Evolutionary conservation across 495 filamentous ascomycete genomes (phyloP), one percentile per base, ranked within the genome.

Genomic region (Trichoderma virens): DNA sequence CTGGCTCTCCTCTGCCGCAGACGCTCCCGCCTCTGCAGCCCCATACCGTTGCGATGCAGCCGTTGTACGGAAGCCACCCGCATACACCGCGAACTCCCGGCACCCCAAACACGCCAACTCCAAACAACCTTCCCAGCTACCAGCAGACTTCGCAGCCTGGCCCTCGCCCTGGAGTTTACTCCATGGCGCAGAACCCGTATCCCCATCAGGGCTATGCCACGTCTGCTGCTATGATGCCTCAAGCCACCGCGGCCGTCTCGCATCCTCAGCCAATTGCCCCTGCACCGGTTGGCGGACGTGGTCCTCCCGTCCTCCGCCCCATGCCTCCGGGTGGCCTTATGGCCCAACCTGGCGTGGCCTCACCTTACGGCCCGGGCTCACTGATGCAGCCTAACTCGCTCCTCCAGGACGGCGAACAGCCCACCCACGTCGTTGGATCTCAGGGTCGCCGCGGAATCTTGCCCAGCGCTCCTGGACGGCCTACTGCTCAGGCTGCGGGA

Each of bases 371-470:
- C n/a, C 77, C 80, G 65, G 75, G 75, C 59, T 70, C 79, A 67
- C 80, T 79, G 72, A 65, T 70, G 34, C 76, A 73, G 65, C 70
- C 67, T 62, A 70, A 72, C 30, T 67, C 71, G 61, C 70, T 79
- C 61, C 68, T 81, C 20, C 74, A 75, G 25, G 77, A 83, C 31
- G 69, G 74, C 30, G 82, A 85, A 13, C 85, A 86, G 67, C 90
- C 91, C 2, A 91, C 89, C 3, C 92, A 96, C 75, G 92, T 97
- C 34, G 92, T 97, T 39, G 92, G 92, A 13, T 93, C 91, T 54
- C 92, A 97, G 78, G 92, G 92, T 35, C 86, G 92, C 28, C 83
- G 92, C 65, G 92, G 92, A 7, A 92, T 96, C 45, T 76, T 96
- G 61, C 91, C 93, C n/a, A 96, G 90, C 70, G 89, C 92, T 67